Evolutionary conservation across 192 early-diverging fungal species (phyloP), one percentile per base, ranked within the genome.

Genomic region (Coemansia sp.): DNA sequence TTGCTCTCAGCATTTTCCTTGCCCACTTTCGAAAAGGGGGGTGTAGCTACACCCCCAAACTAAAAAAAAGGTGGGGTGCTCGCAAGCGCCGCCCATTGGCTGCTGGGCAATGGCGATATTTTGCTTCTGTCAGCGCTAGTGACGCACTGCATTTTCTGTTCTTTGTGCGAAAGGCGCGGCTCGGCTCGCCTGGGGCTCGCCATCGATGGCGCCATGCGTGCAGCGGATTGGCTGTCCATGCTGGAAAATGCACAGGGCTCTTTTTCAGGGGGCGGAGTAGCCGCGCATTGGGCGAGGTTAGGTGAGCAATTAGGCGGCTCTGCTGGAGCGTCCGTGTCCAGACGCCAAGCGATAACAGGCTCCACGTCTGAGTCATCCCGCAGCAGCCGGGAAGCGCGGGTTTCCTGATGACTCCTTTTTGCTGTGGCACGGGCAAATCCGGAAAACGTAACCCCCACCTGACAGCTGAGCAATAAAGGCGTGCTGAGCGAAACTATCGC

Each of bases 191-290:
- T 5, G 12, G 14, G 34, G 12, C 50, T 51, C 36, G 26, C 52
- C 52, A 53, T 53, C 52, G 52, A 53, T 53, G 23, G 17, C 52
- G 52, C 52, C 52, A 42, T 40, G 16, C 40, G 52, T 26, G 52
- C 52, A 26, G 30, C 7, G 40, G 40, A 54, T 43, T 43, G 40
- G 53, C 40, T 40, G 38, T 36, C 6, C 20, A 11, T 17, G 50
- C 50, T 36, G 5, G 8, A 9, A 18, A 20, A 20, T 12, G 18
- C 43, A 3, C 43, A 15, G 41, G 16, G 6, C 16, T 20, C 39
- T 20, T 2, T 15, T 12, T 44, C 4, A 4, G 18, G 18, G 20
- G 2, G 18, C 18, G 18, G 42, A 17, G 9, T 6, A 21, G 18
- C 49, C 16, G 11, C n/a, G 2, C 30, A 17, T 16, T 37, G 15